Evolutionary conservation across 2,329 filamentous ascomycete genomes (phyloP), one percentile per base, ranked within the genome.

Genomic region (Aspergillus aculeatinus): DNA sequence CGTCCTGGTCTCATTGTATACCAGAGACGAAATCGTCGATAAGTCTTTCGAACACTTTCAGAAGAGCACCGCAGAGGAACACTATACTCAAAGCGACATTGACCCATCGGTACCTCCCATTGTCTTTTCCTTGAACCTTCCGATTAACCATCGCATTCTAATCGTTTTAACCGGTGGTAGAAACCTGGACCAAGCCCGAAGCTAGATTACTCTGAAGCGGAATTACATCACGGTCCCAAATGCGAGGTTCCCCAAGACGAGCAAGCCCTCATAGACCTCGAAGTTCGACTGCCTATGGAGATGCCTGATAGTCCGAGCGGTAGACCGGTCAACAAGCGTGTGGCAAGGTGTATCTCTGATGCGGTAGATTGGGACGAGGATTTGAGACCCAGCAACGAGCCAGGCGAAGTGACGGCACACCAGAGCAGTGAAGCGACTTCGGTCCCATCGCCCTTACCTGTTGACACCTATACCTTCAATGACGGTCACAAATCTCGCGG

Each of bases 351-450:
- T 19, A 0, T 44, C 16, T 44, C 16, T n/a, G 5, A 44, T 4
- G 57, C 63, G 16, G 66, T 74, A 14, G 69, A 74, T 52, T 73
- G 70, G 72, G 68, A 70, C 51, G 70, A 74, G 63, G 70, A 70
- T 31, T 61, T 73, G 42, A 66, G 70, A 14, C 66, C 65, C 27
- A 74, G 66, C 33, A 65, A 68, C 12, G 63, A 64, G 6, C 65
- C 64, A 14, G 31, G 31, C n/a, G 21, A 5, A 51, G 39, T 42
- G 21, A 5, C n/a, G n/a, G 16, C 39, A 44, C 14, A 16, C 12
- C 6, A 42, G 6, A 51, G 52, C 19, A 16, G 44, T 11, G 62
- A 62, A 51, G 19, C 58, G 25, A 63, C 64, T 3, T 64, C 60
- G 1, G 53, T 66, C n/a, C 61, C 63, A 29, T 67, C 67, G 7